phyloP scores from a whole-genome alignment of 768 basidiomycete genomes.

The Mycena epipterygia region DNA sequence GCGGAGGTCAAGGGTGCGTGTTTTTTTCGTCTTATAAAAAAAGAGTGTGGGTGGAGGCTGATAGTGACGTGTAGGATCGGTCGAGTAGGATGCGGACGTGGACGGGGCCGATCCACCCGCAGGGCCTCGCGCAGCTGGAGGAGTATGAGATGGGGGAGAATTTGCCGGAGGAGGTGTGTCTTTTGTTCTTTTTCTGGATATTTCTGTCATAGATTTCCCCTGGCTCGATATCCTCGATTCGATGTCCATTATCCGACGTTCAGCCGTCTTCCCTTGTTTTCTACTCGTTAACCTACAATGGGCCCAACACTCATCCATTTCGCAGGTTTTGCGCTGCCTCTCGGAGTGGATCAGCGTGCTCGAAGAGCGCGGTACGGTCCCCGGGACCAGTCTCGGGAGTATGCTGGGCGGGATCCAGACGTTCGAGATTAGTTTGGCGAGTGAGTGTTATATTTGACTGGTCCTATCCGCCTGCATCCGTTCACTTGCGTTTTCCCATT shows the following conservation, averaged over 20 bases:
- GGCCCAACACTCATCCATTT: too few species aligned
- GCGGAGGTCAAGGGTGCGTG: background rate
- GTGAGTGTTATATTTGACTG: slow-evolving; percentile 51
- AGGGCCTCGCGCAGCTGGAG: slow-evolving; percentile 33
- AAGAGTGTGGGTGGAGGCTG: too few species aligned
- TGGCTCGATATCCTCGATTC: too few species aligned
- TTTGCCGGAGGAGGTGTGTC: slow-evolving; percentile 65
- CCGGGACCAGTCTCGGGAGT: slow-evolving; percentile 50
- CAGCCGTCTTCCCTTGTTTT: background rate
- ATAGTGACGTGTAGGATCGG: background rate
- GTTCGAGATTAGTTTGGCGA: slow-evolving; percentile 66
- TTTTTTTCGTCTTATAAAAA: background rate
- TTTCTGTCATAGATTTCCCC: too few species aligned
- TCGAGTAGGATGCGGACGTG: background rate
- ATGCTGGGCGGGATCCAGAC: slow-evolving; percentile 62
- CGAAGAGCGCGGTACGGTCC: slow-evolving; percentile 69
- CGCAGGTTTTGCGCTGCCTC: slow-evolving; percentile 55
- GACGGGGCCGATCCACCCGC: slow-evolving; percentile 45
- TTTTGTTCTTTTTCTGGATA: too few species aligned
- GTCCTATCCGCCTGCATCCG: too few species aligned
- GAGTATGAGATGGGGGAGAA: slow-evolving; percentile 61
- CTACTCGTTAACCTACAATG: background rate
- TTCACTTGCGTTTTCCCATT: background rate
- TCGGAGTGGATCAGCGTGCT: slow-evolving; percentile 71
- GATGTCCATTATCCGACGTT: too few species aligned